Evolutionary conservation across 2,329 filamentous ascomycete species (phyloP), one percentile per base, ranked within the genome.

Genomic region (Byssochlamys sp.): DNA sequence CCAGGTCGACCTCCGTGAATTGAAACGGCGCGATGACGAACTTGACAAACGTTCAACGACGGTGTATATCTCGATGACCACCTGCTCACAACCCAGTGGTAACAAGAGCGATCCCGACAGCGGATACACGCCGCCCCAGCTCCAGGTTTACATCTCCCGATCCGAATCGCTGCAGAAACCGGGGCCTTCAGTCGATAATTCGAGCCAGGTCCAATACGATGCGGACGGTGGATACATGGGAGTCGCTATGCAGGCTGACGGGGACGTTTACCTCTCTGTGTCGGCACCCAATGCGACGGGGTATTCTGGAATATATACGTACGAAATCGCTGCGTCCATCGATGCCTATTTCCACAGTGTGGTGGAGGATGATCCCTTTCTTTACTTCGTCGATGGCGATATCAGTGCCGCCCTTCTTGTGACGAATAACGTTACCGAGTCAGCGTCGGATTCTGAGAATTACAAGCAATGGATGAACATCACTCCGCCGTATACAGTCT

Each of bases 361-460:
- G 62, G 73, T 80, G 61, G 70, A 76, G 11, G 66, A 71, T 0
- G 69, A 77, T 24, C 76, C 83, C 0, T 82, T 86, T 61, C 78
- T 96, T 6, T 82, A 85, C 64, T 88, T 91, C 74, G 84, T 96
- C 55, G 94, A 97, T 67, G 90, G 89, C 26, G 94, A 97, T 71
- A 86, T 84, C 50, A 81, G 80, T 29, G 86, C 90, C 2, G 88
- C 90, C 1, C 78, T 99, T 27, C 79, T 99, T 49, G 86, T 88
- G 51, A 95, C 91, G 0, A 80, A 84, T 55, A 87, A 91, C 53
- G 58, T 73, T 52, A 91, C 87, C 0, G 67, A 76, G 5, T 71
- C 76, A 5, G 65, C 75, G 3, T 65, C 77, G 0, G 75, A 76
- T 54, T 74, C 74, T 1, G 71, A 76, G 1, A 76, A 84, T 11